Evolutionary conservation across 768 basidiomycete species (phyloP).

Genomic region (Psilocybe subaeruginosa): DNA sequence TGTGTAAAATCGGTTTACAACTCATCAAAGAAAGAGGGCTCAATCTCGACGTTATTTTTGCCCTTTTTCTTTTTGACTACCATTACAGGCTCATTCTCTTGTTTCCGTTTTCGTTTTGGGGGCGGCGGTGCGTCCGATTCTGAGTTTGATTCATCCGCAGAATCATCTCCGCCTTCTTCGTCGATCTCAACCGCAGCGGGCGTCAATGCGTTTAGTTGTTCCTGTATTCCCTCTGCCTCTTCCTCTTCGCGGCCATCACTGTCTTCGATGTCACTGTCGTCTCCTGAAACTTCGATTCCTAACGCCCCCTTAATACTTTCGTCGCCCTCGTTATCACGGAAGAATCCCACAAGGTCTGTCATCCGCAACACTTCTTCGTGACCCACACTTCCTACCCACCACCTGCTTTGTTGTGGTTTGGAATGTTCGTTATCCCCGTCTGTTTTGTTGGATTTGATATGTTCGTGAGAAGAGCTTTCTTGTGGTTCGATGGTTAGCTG

Average conservation of each 20-base stretch:
- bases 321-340: conserved; percentile 46
- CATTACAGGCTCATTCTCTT: conserved; percentile 47
- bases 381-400: conserved; percentile 93
- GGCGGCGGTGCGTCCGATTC: conserved; percentile 32
- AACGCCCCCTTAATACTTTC: conserved; percentile 32
- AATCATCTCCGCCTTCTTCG: conserved; percentile 25
- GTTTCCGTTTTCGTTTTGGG: conserved; percentile 61
- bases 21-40: conserved; percentile 69
- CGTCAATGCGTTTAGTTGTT: conserved; percentile 8
- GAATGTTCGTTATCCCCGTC: conserved; percentile 20
- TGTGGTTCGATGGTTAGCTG: conserved; percentile 34
- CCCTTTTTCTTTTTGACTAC: conserved; percentile 61
- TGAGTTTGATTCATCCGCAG: conserved; percentile 28
- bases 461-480: conserved; percentile 14
- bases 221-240: conserved; percentile 20
- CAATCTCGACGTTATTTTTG: conserved; percentile 57
- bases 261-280: conserved; percentile 27
- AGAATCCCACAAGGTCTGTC: conserved; percentile 81
- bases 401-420: conserved; percentile 34
- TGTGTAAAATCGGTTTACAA: conserved; percentile 39
- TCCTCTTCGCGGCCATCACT: conserved; percentile 23
- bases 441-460: conserved; percentile 17
- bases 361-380: conserved; percentile 87
- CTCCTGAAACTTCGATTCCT: conserved; percentile 25
- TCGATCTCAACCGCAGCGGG: conserved; percentile 10